Base-by-base conservation (phyloP, 176 grass and related monocot genomes). In the Ampelocalamus luodianensis region DNA sequence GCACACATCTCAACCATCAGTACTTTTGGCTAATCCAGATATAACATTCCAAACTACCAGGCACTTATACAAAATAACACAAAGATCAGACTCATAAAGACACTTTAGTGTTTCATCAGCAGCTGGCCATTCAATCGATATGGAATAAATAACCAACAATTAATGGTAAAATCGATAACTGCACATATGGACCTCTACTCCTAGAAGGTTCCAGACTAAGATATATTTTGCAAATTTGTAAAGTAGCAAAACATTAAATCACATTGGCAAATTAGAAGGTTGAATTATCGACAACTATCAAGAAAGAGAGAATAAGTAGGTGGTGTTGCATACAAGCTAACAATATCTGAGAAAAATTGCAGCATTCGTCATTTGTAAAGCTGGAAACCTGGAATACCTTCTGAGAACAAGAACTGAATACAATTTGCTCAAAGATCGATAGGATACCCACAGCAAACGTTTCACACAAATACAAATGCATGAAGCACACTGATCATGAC, bases 121-220 rank as follows among this genome's bases (percentile, higher is more conserved):
- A 68, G 50, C 10, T 48, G 40, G 12, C 4, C 49, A 46, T 15
- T 76, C 76, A 81, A 71, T 85, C 17, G n/a, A 80, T 54, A 85
- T 74, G 49, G 78, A 61, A 34, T 38, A 79, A 38, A 72, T 32
- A 39, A 3, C 22, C 11, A 34, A 20, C 10, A 50, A 34, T 56
- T 3, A 38, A 39, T 70, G 32, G 24, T 81, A 60, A 62, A 74
- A 50, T 32, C 17, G 3, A 26, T 24, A 90, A 68, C 24, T 71
- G 65, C 36, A 65, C 18, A 76, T 74, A 64, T 39, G 29, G 29
- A 64, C 70, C 26, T 64, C 13, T 64, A 76, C 15, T 23, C 26
- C 32, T 73, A 64, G 24, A 48, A 81, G 36, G 56, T 64, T 44
- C 23, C 38, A 44, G 45, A 74, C 20, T 29, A 60, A 43, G 43